A percentile compares a stretch with the other conserved stretches of the same genome.
These are phyloP conservation scores for Syncephalis fuscata DNA, from an alignment of 371 early-diverging fungal genomes.

Conservation along the genomic window DNA sequence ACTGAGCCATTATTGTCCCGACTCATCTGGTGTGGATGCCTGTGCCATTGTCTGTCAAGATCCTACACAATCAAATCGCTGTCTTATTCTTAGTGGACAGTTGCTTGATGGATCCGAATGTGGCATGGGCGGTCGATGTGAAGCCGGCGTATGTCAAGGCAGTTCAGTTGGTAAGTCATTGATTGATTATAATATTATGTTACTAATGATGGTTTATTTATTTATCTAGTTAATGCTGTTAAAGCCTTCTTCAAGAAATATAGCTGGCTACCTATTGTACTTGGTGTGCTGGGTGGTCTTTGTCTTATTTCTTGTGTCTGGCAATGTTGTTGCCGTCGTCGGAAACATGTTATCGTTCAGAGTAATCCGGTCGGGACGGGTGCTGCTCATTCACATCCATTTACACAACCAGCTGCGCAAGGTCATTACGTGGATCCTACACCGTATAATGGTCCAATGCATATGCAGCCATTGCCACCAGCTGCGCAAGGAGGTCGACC, in stretches of 20 bases:
- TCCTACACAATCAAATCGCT: slow-evolving; percentile 24
- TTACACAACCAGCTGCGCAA: neutral
- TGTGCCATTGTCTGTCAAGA: slow-evolving; percentile 52
- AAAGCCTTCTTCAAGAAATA: slow-evolving; percentile 23
- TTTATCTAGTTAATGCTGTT: slow-evolving; percentile 17
- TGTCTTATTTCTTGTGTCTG: slow-evolving; percentile 20
- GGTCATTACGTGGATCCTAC: slow-evolving; percentile 5
- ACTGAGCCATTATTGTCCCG: slow-evolving; percentile 25
- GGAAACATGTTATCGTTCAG: neutral
- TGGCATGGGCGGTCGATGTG: slow-evolving; percentile 50
- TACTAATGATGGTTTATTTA: neutral
- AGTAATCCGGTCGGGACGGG: neutral
- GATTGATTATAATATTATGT: neutral
- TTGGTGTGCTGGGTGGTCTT: slow-evolving; percentile 25
- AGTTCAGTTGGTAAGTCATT: slow-evolving; percentile 22
- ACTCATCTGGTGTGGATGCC: slow-evolving; percentile 25
- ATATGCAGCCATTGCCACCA: too few species aligned
- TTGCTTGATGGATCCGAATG: slow-evolving; percentile 85
- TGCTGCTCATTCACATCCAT: neutral
- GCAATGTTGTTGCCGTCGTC: neutral
- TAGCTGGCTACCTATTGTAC: slow-evolving; percentile 26
- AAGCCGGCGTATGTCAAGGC: slow-evolving; percentile 21
- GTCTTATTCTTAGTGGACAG: slow-evolving; percentile 53
- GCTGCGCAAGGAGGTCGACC: too few species aligned
- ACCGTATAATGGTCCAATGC: slow-evolving; percentile 5